These are phyloP conservation scores for Lactarius psammicola DNA, from an alignment of 768 basidiomycete species.

Conservation along the genomic window DNA sequence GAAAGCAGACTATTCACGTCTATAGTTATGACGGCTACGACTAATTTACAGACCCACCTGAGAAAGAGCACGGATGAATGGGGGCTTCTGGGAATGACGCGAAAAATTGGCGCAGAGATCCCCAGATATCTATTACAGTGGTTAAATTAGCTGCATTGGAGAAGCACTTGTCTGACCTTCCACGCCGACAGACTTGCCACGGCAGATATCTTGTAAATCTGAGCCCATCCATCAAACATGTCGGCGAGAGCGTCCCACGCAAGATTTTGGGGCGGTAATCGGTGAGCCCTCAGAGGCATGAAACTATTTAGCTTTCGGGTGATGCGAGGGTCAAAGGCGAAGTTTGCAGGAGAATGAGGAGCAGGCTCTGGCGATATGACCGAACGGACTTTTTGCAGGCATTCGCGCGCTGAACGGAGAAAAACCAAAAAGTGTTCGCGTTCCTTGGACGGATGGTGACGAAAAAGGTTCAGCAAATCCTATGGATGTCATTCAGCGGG, in stretches of 20 bases:
- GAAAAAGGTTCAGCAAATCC: conserved; percentile 52
- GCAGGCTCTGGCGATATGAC: conserved; percentile 39
- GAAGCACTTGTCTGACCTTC: conserved; percentile 47
- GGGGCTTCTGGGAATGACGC: conserved; percentile 40
- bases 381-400: conserved; percentile 43
- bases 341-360: conserved; percentile 47
- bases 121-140: conserved; percentile 45
- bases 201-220: conserved; percentile 47
- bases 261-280: conserved; percentile 46
- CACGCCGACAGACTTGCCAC: conserved; percentile 52
- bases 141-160: not conserved
- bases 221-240: conserved; percentile 56
- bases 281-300: conserved; percentile 64
- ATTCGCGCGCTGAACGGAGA: conserved; percentile 42
- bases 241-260: conserved; percentile 52
- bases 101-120: conserved; percentile 50
- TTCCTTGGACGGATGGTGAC: conserved; percentile 41
- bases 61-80: conserved; percentile 62
- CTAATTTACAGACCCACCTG: conserved; percentile 47
- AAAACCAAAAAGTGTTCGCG: conserved; percentile 39
- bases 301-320: conserved; percentile 64
- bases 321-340: conserved; percentile 65
- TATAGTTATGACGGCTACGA: conserved; percentile 20
- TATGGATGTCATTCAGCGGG: conserved; percentile 30
- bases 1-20: conserved; percentile 15